Evolutionary conservation across 148 eudicot genomes (phyloP).

Genomic region (Diospyros lotus): DNA sequence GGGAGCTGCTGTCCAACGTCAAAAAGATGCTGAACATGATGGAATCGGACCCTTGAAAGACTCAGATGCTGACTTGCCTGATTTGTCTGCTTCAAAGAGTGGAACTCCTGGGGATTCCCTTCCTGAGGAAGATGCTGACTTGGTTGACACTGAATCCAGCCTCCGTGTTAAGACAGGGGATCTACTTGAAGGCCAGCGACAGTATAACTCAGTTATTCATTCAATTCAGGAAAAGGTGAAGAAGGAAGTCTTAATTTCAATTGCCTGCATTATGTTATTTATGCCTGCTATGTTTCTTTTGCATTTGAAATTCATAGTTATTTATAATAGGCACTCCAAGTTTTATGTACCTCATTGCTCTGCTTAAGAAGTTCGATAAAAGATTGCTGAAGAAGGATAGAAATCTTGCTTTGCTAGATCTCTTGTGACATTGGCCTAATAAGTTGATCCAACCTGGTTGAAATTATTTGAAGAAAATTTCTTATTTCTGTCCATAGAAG

Average conservation of each 20-base stretch:
- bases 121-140: slow-evolving; percentile 60
- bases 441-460: background rate
- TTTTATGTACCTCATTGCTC: background rate
- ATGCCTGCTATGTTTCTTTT: background rate
- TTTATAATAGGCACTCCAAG: background rate
- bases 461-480: background rate
- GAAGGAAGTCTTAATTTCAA: background rate
- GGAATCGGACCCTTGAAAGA: slow-evolving; percentile 68
- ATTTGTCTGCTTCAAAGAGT: slow-evolving; percentile 33
- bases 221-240: slow-evolving; percentile 97
- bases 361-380: background rate
- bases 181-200: slow-evolving; percentile 90
- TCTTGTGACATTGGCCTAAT: background rate
- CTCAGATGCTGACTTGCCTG: slow-evolving; percentile 45
- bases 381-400: background rate
- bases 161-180: slow-evolving; percentile 51
- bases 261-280: background rate
- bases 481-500: background rate
- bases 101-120: slow-evolving; percentile 43
- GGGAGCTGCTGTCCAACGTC: slow-evolving; percentile 99
- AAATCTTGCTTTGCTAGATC: background rate
- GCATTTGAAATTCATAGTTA: background rate
- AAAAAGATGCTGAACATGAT: slow-evolving; percentile 87
- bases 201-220: slow-evolving; percentile 94
- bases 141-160: slow-evolving; percentile 41